A percentile compares a stretch with the other conserved stretches of the same genome.
Conservation (phyloP, 73 alveolate species). For the Paramecium bursaria region DNA sequence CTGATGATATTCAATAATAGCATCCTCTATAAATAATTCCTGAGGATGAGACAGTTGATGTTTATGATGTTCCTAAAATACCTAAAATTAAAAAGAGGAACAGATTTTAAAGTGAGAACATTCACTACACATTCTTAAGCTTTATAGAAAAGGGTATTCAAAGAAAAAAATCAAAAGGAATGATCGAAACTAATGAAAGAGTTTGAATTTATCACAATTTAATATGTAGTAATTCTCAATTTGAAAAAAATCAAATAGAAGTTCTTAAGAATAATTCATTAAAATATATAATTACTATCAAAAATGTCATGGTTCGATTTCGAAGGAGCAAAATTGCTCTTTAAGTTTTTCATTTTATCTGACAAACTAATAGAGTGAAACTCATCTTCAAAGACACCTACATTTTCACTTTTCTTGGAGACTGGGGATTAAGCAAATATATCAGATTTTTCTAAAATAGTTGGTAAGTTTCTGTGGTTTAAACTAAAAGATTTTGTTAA, state of each 20-base stretch:
- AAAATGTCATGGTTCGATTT: constrained; percentile 19
- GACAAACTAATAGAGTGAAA: constrained; percentile 24
- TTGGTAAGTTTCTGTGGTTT: constrained; percentile 12
- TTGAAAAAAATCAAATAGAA: no score
- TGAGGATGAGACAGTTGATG: background rate
- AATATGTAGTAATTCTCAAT: no score
- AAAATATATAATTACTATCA: background rate
- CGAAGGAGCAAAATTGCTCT: constrained; percentile 27
- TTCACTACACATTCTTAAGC: background rate
- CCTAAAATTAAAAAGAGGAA: background rate
- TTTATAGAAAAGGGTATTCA: background rate
- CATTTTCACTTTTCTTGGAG: background rate
- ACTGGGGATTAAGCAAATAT: constrained; percentile 56
- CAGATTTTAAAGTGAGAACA: background rate
- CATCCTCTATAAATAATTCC: background rate
- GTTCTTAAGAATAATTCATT: background rate
- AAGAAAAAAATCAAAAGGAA: background rate
- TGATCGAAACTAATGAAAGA: background rate
- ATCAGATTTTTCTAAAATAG: constrained; percentile 44
- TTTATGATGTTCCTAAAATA: background rate
- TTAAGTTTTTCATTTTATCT: constrained; percentile 31
- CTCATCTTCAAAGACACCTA: constrained; percentile 55
- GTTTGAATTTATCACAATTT: background rate
- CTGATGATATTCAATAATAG: background rate
- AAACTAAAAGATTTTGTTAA: background rate